Base-by-base conservation (phyloP, 2,329 filamentous ascomycete genomes). In the Fonsecaea multimorphosa region DNA sequence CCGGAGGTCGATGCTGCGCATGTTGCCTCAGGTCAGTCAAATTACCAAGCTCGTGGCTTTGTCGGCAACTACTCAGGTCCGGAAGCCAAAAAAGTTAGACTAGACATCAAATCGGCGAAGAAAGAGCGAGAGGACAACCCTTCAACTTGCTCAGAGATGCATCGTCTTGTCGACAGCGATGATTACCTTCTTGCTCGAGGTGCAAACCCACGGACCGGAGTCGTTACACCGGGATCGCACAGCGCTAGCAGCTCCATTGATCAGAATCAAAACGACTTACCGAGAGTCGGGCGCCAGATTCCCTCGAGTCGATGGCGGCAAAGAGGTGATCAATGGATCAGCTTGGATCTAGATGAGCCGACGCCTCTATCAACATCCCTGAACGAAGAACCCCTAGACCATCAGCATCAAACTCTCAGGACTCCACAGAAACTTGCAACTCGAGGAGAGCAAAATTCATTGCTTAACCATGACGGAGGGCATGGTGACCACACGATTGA, bases 261-360 rank as follows among this genome's bases (percentile, higher is more conserved):
- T 46, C 51, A 53, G 36, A 40, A 68, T 9, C 44, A 49, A 27
- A 49, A 49, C 19, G 44, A 49, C 44, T 49, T 49, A 6, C 27
- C 44, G 2, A 24, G 44, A 12, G 11, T 49, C 22, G 44, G 44
- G 9, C 19, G 44, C 8, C 44, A 49, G 19, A 22, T 24, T 24
- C 54, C 38, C 51, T 60, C 69, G 70, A 40, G 59, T 22, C 78
- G 76, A 67, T 77, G 75, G 74, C 73, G 72, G 24, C 72, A 75
- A 36, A 75, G 74, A 44, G 76, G 74, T 27, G 76, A 78, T 38
- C 76, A 77, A 63, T 78, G 74, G 74, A 67, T 78, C 27, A 76
- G 73, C 60, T 67, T 74, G 12, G 74, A 75, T 65, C 62, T 71
- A 14, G 68, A 68, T 40, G 73, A 74, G 27, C 70, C 66, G 16